Percentiles rank a stretch among this genome's conserved stretches.
phyloP scores from a whole-genome alignment of 768 basidiomycete genomes.

The Kondoa subrosea region DNA sequence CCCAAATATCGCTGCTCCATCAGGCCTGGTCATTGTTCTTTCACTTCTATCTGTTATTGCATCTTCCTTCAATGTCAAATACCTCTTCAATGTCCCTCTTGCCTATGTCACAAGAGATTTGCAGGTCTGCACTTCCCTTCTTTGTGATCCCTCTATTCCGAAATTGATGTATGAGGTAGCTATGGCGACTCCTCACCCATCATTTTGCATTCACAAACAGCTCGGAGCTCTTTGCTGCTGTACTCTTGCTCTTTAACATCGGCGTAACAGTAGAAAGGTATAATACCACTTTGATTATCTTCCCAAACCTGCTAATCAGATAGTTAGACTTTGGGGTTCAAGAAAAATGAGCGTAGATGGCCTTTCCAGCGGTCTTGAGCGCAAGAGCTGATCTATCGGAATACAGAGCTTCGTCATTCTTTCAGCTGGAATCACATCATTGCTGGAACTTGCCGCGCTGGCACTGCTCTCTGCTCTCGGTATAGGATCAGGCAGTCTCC shows the following conservation, averaged over 20 bases:
- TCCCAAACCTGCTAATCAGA: too few relatives aligned
- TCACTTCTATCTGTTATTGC: neutral
- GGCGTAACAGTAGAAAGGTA: conserved; percentile 15
- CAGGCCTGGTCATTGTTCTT: neutral
- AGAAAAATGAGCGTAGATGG: conserved; percentile 11
- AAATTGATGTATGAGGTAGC: neutral
- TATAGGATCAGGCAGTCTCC: conserved; percentile 3
- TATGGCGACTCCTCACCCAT: conserved; percentile 14
- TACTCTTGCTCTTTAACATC: conserved; percentile 13
- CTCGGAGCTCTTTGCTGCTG: conserved; percentile 11
- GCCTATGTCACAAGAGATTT: neutral
- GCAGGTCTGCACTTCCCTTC: neutral
- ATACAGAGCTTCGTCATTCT: conserved; percentile 10
- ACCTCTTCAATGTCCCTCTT: neutral
- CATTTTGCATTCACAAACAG: conserved; percentile 12
- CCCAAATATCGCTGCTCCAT: neutral
- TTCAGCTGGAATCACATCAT: conserved; percentile 4
- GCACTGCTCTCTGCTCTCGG: conserved; percentile 1
- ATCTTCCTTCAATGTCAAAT: neutral
- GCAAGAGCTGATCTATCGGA: too few relatives aligned
- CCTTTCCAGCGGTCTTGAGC: too few relatives aligned
- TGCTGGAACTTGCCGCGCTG: conserved; percentile 14
- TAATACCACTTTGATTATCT: too few relatives aligned
- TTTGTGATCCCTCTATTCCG: neutral
- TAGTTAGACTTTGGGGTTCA: too few relatives aligned